Conservation (phyloP, 345 rosid genomes). For the Atalantia buxifolia region DNA sequence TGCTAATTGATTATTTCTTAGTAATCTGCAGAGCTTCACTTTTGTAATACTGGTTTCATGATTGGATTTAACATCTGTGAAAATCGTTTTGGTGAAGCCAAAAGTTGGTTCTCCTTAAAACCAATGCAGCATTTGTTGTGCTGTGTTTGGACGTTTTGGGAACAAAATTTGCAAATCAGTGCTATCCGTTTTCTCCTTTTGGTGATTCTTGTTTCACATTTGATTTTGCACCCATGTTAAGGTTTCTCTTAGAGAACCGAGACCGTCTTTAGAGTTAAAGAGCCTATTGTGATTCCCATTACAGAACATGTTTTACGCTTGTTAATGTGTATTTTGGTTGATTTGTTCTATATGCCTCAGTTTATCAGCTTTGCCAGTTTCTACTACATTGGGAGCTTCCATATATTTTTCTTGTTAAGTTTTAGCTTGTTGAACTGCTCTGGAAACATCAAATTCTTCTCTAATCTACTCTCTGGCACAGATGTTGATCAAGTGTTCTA, state of each 20-base stretch:
- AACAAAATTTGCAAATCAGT: neutral
- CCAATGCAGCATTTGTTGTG: constrained; percentile 3
- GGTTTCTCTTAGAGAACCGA: neutral
- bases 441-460: neutral
- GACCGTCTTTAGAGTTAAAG: neutral
- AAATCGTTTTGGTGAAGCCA: neutral
- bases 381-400: neutral
- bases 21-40: neutral
- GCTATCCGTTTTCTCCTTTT: neutral
- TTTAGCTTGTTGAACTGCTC: neutral
- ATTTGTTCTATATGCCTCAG: neutral
- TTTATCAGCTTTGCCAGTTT: neutral
- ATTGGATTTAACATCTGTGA: neutral
- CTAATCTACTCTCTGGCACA: neutral
- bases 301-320: neutral
- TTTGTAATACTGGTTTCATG: neutral
- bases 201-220: neutral
- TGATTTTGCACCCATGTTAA: neutral
- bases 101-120: constrained; percentile 5
- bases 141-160: constrained; percentile 15
- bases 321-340: neutral
- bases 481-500: neutral
- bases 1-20: neutral
- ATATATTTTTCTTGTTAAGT: neutral
- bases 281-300: neutral